Evolutionary conservation across 345 rosid genomes (phyloP).

Genomic region (Isatis tinctoria): DNA sequence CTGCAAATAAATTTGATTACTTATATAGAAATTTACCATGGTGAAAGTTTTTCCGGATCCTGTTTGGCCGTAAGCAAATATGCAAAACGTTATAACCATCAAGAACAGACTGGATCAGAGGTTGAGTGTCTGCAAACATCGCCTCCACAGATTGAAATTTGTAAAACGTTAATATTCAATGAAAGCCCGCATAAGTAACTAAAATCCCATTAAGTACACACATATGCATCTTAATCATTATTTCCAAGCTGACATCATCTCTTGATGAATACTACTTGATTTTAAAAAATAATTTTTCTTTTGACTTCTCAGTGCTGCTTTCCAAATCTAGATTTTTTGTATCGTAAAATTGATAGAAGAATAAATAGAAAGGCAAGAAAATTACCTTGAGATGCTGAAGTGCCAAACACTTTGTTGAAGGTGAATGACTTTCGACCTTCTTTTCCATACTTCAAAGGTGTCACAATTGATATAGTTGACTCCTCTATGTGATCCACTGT

Average conservation of each 20-base stretch:
- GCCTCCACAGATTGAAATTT: conserved; percentile 51
- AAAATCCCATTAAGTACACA: neutral
- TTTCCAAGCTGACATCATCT: neutral
- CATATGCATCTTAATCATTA: neutral
- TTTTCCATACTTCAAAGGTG: too few species aligned
- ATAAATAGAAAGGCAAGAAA: neutral
- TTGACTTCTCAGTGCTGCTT: neutral
- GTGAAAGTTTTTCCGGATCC: conserved; percentile 97
- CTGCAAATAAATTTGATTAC: neutral
- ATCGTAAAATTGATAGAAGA: neutral
- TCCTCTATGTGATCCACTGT: too few species aligned
- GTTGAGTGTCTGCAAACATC: conserved; percentile 83
- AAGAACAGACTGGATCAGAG: conserved; percentile 88
- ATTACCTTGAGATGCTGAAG: conserved; percentile 78
- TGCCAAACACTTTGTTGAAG: conserved; percentile 88
- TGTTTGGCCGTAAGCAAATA: conserved; percentile 99
- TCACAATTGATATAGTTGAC: too few species aligned
- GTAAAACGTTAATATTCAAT: neutral
- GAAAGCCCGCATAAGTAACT: neutral
- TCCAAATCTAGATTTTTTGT: neutral
- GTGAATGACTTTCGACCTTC: conserved; percentile 65
- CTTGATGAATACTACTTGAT: neutral
- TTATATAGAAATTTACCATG: conserved; percentile 54
- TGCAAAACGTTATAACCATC: conserved; percentile 98
- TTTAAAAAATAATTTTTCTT: neutral